phyloP scores from a whole-genome alignment of 2,329 filamentous ascomycete species.

The Nothopassalora personata region DNA sequence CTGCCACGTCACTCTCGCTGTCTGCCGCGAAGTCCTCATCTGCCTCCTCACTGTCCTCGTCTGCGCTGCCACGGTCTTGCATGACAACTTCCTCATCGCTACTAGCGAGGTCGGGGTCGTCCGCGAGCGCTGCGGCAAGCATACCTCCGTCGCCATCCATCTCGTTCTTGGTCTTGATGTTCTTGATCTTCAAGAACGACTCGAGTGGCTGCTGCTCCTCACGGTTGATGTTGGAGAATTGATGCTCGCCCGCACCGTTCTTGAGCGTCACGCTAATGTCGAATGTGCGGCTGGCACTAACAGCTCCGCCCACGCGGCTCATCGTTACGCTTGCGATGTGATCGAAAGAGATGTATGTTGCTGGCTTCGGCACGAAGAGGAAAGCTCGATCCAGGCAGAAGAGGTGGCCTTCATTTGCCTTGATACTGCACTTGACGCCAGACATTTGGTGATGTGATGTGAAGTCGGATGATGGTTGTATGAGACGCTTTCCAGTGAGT shows the following conservation, averaged over 20 bases:
- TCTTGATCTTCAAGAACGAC: slow-evolving; percentile 94
- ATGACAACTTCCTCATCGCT: slow-evolving; percentile 79
- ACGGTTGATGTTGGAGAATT: slow-evolving; percentile 98
- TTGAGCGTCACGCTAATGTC: slow-evolving; percentile 94
- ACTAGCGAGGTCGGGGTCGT: slow-evolving; percentile 71
- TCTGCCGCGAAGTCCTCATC: slow-evolving; percentile 95
- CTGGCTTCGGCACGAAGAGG: slow-evolving; percentile 98
- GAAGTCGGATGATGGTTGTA: slow-evolving; percentile 90
- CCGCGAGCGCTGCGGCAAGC: slow-evolving; percentile 72
- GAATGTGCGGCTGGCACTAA: slow-evolving; percentile 91
- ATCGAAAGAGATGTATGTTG: slow-evolving; percentile 94
- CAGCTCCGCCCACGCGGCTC: slow-evolving; percentile 87
- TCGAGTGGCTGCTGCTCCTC: slow-evolving; percentile 97
- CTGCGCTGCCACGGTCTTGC: slow-evolving; percentile 79
- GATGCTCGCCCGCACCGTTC: slow-evolving; percentile 76
- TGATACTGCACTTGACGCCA: slow-evolving; percentile 99
- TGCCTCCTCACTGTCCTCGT: slow-evolving; percentile 91
- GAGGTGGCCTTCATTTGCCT: slow-evolving; percentile 94
- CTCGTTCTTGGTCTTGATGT: slow-evolving; percentile 94
- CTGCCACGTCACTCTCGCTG: slow-evolving; percentile 89
- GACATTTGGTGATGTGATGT: slow-evolving; percentile 86
- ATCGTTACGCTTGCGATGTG: slow-evolving; percentile 88
- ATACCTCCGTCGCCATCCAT: slow-evolving; percentile 79
- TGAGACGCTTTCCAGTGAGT: slow-evolving; percentile 89
- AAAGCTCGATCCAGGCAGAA: slow-evolving; percentile 98